These are phyloP conservation scores for Fusarium denticulatum DNA, from an alignment of 2,329 filamentous ascomycete genomes.

Conservation along the genomic window DNA sequence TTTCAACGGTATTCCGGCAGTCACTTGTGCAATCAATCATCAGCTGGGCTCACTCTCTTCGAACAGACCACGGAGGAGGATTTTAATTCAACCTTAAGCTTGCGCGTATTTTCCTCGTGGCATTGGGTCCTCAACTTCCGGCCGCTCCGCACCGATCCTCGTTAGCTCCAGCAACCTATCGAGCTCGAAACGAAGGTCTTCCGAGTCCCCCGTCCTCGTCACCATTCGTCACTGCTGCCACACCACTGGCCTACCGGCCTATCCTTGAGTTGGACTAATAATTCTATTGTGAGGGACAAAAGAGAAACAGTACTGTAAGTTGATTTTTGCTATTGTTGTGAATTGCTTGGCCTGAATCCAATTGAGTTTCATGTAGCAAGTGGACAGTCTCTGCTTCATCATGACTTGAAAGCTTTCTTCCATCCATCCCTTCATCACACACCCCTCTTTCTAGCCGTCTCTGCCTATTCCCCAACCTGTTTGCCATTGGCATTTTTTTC, in stretches of 20 bases:
- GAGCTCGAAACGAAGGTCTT: slow-evolving; percentile 19
- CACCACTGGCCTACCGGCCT: slow-evolving; percentile 36
- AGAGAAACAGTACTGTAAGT: slow-evolving; percentile 20
- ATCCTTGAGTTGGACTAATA: slow-evolving; percentile 21
- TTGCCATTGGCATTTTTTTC: slow-evolving; percentile 30
- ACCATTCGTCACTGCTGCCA: slow-evolving; percentile 37
- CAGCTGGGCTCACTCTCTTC: slow-evolving; percentile 9
- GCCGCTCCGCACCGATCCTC: slow-evolving; percentile 35
- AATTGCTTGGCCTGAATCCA: not conserved
- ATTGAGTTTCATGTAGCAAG: slow-evolving; percentile 1
- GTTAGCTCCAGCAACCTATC: slow-evolving; percentile 34
- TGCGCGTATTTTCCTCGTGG: slow-evolving; percentile 24
- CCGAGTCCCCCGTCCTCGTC: slow-evolving; percentile 23
- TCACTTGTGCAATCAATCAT: slow-evolving; percentile 1
- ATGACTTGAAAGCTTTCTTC: slow-evolving; percentile 24
- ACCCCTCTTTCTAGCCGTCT: slow-evolving; percentile 26
- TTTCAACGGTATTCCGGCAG: slow-evolving; percentile 1
- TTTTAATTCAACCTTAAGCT: slow-evolving; percentile 27
- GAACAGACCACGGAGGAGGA: not conserved
- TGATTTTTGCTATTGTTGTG: not conserved
- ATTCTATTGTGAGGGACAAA: slow-evolving; percentile 16
- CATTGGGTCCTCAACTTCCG: slow-evolving; percentile 30
- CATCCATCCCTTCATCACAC: slow-evolving; percentile 26
- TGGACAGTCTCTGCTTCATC: slow-evolving; percentile 13
- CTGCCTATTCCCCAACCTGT: slow-evolving; percentile 24